These are phyloP conservation scores for Mariannaea sp. DNA, from an alignment of 2,329 filamentous ascomycete species.

Conservation along the genomic window DNA sequence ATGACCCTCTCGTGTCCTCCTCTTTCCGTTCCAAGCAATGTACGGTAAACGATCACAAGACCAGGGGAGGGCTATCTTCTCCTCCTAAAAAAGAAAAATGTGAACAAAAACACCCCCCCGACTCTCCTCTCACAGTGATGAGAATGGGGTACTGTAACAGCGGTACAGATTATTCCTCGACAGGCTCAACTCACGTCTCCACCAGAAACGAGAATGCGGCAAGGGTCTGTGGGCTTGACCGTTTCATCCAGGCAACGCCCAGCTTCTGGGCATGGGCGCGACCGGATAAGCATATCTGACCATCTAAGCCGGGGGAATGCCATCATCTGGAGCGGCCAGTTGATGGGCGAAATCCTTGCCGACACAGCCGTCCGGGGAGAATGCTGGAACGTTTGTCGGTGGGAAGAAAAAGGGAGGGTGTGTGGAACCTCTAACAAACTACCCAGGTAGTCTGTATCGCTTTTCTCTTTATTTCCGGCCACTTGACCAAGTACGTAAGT, in stretches of 20 bases:
- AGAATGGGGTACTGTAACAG: too few species aligned
- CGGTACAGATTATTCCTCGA: too few species aligned
- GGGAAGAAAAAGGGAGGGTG: conserved; percentile 17
- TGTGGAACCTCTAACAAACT: conserved; percentile 13
- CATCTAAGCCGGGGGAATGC: conserved; percentile 34
- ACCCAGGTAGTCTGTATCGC: too few species aligned
- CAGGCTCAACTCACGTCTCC: background rate
- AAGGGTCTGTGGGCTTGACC: conserved; percentile 9
- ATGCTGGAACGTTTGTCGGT: conserved; percentile 16
- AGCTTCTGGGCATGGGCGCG: conserved; percentile 16
- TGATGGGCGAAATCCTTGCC: conserved; percentile 35
- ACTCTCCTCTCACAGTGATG: too few species aligned
- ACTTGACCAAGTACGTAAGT: too few species aligned
- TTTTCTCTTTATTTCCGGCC: conserved; percentile 28
- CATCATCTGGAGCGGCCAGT: conserved; percentile 36
- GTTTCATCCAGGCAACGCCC: conserved; percentile 18
- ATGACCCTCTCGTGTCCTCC: conserved; percentile 6
- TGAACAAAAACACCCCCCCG: too few species aligned
- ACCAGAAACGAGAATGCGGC: background rate
- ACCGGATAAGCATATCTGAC: conserved; percentile 40
- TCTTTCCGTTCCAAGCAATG: too few species aligned
- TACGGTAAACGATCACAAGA: too few species aligned
- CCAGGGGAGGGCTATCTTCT: too few species aligned
- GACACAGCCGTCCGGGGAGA: conserved; percentile 37
- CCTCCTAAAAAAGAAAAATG: too few species aligned